These are phyloP conservation scores for Fusarium vanettenii DNA, from an alignment of 2,329 filamentous ascomycete genomes.

Conservation along the genomic window DNA sequence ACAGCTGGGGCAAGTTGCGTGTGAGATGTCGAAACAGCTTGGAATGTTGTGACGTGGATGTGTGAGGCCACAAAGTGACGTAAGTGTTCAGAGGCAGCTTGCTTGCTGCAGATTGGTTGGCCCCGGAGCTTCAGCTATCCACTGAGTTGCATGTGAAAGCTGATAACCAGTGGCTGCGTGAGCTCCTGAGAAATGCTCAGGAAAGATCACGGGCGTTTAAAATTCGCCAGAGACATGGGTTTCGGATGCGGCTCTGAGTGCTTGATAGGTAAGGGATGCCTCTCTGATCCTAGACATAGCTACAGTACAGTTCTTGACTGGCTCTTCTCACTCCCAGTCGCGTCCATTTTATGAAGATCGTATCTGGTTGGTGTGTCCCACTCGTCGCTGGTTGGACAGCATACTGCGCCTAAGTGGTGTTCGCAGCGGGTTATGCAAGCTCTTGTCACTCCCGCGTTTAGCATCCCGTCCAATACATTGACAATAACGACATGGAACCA, in stretches of 20 bases:
- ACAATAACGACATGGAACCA: background rate
- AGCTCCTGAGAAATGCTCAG: background rate
- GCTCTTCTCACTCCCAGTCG: background rate
- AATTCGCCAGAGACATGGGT: background rate
- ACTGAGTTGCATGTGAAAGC: conserved; percentile 26
- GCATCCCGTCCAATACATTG: background rate
- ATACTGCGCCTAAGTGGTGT: conserved; percentile 25
- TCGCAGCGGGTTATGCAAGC: conserved; percentile 30
- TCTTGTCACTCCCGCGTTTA: background rate
- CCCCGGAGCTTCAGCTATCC: background rate
- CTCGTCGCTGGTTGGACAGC: conserved; percentile 15
- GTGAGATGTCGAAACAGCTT: conserved; percentile 9
- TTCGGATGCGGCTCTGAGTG: background rate
- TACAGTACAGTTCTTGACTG: background rate
- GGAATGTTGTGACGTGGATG: conserved; percentile 33
- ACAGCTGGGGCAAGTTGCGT: background rate
- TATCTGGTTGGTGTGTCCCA: background rate
- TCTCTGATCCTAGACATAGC: background rate
- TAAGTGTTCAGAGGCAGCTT: conserved; percentile 11
- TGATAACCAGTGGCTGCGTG: background rate
- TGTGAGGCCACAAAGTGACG: conserved; percentile 17
- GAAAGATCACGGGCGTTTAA: background rate
- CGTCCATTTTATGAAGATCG: background rate
- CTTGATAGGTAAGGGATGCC: no score
- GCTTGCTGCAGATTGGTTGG: conserved; percentile 19